Evolutionary conservation across 2,329 filamentous ascomycete genomes (phyloP).

Genomic region (Aspergillus oerlinghausenensis): DNA sequence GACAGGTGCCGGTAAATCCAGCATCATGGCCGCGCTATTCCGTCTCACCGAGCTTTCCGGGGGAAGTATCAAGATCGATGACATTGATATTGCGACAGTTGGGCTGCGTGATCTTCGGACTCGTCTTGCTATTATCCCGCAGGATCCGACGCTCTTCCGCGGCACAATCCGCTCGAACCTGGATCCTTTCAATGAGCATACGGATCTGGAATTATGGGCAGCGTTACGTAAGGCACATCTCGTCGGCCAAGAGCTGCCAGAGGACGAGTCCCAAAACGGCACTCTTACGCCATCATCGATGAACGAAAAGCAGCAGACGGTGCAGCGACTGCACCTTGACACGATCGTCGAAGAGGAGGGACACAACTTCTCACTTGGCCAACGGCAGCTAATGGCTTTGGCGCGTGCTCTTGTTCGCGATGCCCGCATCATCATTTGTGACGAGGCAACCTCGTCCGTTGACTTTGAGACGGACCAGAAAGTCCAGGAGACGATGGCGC

Average conservation of each 20-base stretch:
- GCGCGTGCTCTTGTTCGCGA: slow-evolving; percentile 83
- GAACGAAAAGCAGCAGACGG: slow-evolving; percentile 39
- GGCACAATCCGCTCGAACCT: slow-evolving; percentile 44
- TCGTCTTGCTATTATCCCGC: slow-evolving; percentile 42
- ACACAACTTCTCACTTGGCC: slow-evolving; percentile 90
- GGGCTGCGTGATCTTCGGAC: slow-evolving; percentile 41
- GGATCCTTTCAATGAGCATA: slow-evolving; percentile 43
- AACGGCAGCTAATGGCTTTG: slow-evolving; percentile 91
- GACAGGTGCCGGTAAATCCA: slow-evolving; percentile 44
- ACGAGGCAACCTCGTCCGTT: slow-evolving; percentile 89
- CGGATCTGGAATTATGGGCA: slow-evolving; percentile 45
- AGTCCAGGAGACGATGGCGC: slow-evolving; percentile 81
- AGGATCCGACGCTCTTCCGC: slow-evolving; percentile 43
- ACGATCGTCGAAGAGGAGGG: slow-evolving; percentile 87
- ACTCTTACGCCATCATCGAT: slow-evolving; percentile 32
- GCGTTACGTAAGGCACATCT: slow-evolving; percentile 44
- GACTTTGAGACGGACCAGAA: slow-evolving; percentile 95
- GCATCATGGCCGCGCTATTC: slow-evolving; percentile 45
- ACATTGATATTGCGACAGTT: slow-evolving; percentile 38
- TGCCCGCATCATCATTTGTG: slow-evolving; percentile 89
- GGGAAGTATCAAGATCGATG: slow-evolving; percentile 42
- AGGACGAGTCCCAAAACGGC: slow-evolving; percentile 44
- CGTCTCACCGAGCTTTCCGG: slow-evolving; percentile 39
- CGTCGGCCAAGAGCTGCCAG: slow-evolving; percentile 44
- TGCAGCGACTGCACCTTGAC: slow-evolving; percentile 54